A percentile compares a stretch with the other conserved stretches of the same genome.
phyloP scores from a whole-genome alignment of 2,329 filamentous ascomycete species.

The Metarhizium humberi region DNA sequence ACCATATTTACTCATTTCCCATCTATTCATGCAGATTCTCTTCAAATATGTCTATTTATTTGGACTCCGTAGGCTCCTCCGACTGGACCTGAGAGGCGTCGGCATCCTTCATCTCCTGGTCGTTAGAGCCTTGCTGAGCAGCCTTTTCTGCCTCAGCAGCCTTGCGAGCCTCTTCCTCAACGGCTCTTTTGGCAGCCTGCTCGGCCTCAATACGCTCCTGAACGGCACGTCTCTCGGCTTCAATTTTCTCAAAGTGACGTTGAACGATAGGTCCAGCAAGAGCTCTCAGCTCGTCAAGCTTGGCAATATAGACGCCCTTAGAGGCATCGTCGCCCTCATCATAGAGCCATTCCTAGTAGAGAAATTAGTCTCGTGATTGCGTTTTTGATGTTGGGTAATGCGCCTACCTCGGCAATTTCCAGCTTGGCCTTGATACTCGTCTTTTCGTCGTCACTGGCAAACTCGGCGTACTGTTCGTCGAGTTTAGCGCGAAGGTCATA shows the following conservation, averaged over 20 bases:
- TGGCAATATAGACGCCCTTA: conserved; percentile 88
- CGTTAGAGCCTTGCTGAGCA: conserved; percentile 36
- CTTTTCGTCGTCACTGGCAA: conserved; percentile 90
- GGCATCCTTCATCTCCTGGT: conserved; percentile 57
- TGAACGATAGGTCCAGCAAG: conserved; percentile 86
- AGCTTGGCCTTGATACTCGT: conserved; percentile 75
- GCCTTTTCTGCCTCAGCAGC: conserved; percentile 42
- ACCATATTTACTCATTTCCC: conserved; percentile 11
- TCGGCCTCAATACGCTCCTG: conserved; percentile 72
- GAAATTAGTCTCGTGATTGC: conserved; percentile 6
- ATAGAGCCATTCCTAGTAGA: conserved; percentile 90
- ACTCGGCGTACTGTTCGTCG: conserved; percentile 81
- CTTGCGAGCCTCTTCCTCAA: conserved; percentile 46
- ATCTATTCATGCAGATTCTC: conserved; percentile 2
- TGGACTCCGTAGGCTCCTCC: conserved; percentile 32
- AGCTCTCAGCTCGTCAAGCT: conserved; percentile 90
- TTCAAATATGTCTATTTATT: conserved; percentile 19
- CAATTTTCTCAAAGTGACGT: conserved; percentile 90
- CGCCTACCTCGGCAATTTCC: conserved; percentile 71
- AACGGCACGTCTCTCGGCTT: conserved; percentile 71
- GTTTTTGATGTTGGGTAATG: not conserved
- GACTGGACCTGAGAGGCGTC: conserved; percentile 42
- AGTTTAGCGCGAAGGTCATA: conserved; percentile 96
- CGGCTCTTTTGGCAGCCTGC: conserved; percentile 63
- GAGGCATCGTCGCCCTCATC: conserved; percentile 92